Conservation (phyloP, 208 protist genomes). For the Lotmaria passim region DNA sequence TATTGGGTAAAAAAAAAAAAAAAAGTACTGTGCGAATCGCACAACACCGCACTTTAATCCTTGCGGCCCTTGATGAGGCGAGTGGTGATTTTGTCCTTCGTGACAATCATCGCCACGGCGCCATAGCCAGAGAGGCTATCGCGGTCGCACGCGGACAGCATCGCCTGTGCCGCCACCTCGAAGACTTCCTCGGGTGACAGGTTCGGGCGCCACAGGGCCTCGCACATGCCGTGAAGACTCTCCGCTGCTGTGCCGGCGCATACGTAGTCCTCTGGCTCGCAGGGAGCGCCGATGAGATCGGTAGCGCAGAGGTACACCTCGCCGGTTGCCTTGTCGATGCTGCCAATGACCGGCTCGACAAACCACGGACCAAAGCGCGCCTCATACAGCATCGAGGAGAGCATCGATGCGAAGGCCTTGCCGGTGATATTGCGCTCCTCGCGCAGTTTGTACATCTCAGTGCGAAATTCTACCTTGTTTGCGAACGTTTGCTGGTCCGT, state of each 20-base stretch:
- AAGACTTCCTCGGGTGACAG: conserved; percentile 97
- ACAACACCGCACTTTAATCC: conserved; percentile 54
- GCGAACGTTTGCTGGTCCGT: conserved; percentile 97
- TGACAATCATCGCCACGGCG: conserved; percentile 93
- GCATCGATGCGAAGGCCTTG: conserved; percentile 82
- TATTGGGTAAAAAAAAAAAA: background rate
- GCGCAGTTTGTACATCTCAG: conserved; percentile 90
- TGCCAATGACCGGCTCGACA: conserved; percentile 97
- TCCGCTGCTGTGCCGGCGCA: conserved; percentile 96
- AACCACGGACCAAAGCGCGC: conserved; percentile 98
- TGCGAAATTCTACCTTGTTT: conserved; percentile 87
- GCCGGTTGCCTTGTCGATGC: conserved; percentile 93
- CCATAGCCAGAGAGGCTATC: conserved; percentile 98
- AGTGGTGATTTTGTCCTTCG: conserved; percentile 77
- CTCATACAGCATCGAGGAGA: conserved; percentile 92
- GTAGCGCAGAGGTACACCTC: conserved; percentile 96
- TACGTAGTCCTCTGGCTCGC: conserved; percentile 96
- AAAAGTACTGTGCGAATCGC: background rate
- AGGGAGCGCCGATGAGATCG: conserved; percentile 96
- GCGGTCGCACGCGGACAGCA: conserved; percentile 96
- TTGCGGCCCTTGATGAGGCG: conserved; percentile 91
- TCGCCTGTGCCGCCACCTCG: conserved; percentile 94
- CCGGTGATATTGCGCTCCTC: conserved; percentile 91
- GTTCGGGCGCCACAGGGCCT: conserved; percentile 95
- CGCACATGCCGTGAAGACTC: conserved; percentile 98